Conservation (phyloP, 2,329 filamentous ascomycete genomes). For the Penicillium sclerotiorum region DNA sequence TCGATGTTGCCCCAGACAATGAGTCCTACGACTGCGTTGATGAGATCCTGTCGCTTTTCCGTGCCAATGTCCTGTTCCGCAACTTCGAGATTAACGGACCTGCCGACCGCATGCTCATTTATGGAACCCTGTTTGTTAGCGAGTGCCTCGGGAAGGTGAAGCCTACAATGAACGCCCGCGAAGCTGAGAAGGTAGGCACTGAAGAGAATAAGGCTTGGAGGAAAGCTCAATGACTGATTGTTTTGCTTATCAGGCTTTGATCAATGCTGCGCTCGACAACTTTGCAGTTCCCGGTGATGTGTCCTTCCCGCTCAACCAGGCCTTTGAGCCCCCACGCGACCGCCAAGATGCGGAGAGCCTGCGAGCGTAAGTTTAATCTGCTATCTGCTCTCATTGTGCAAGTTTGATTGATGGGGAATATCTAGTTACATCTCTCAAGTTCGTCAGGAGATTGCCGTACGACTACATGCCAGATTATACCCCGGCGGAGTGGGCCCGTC, state of each 20-base stretch:
- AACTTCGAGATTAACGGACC: slow-evolving; percentile 99
- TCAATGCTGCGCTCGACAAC: slow-evolving; percentile 89
- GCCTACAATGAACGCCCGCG: slow-evolving; percentile 66
- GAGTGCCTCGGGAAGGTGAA: slow-evolving; percentile 89
- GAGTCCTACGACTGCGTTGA: slow-evolving; percentile 96
- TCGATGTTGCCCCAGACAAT: slow-evolving; percentile 72
- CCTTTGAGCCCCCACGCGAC: slow-evolving; percentile 86
- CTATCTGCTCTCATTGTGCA: not conserved
- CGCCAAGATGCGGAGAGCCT: slow-evolving; percentile 87
- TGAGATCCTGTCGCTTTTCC: slow-evolving; percentile 89
- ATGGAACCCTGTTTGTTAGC: slow-evolving; percentile 92
- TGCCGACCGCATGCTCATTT: slow-evolving; percentile 90
- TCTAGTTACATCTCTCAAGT: slow-evolving; percentile 73
- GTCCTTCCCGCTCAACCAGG: slow-evolving; percentile 91
- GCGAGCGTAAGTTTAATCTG: slow-evolving; percentile 66
- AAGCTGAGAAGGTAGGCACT: slow-evolving; percentile 63
- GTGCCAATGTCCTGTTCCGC: slow-evolving; percentile 97
- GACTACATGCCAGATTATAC: slow-evolving; percentile 85
- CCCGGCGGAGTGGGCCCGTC: slow-evolving; percentile 70
- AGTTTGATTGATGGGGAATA: slow-evolving; percentile 2
- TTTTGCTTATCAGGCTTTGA: slow-evolving; percentile 70
- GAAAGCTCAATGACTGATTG: slow-evolving; percentile 24
- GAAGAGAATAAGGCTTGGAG: not conserved
- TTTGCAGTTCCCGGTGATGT: slow-evolving; percentile 95
- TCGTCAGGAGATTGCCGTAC: slow-evolving; percentile 81